Percentiles rank a stretch among this genome's conserved stretches.
These are phyloP conservation scores for Talaromyces sp. DNA, from an alignment of 2,329 filamentous ascomycete genomes.

Conservation along the genomic window DNA sequence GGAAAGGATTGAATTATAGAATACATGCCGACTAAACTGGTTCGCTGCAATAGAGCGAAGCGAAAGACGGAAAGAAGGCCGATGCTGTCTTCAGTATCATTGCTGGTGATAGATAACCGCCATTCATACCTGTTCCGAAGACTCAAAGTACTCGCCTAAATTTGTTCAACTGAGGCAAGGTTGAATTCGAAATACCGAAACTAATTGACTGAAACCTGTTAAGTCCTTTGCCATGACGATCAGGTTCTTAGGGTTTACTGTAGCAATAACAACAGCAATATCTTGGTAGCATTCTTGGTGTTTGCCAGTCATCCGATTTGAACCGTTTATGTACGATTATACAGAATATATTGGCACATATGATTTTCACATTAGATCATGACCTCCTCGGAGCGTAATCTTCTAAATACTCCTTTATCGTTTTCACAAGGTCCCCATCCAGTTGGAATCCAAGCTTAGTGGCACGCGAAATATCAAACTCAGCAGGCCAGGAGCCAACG, in stretches of 20 bases:
- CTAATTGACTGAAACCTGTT: background rate
- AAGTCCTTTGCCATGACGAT: background rate
- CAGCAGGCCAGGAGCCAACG: slow-evolving; percentile 9
- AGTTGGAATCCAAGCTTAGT: slow-evolving; percentile 7
- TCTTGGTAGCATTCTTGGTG: no score
- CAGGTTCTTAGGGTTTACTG: background rate
- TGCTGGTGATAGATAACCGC: background rate
- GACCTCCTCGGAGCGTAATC: background rate
- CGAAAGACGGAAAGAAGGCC: background rate
- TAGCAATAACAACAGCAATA: no score
- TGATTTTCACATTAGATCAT: background rate
- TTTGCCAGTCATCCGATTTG: background rate
- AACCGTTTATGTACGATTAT: background rate
- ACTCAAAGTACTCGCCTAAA: no score
- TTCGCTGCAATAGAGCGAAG: background rate
- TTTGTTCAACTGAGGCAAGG: background rate
- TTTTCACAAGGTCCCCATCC: background rate
- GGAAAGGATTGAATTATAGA: background rate
- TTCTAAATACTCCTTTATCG: slow-evolving; percentile 8
- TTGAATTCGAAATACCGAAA: no score
- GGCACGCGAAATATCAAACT: slow-evolving; percentile 10
- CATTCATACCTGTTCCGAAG: background rate
- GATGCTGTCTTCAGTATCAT: background rate
- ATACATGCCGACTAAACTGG: background rate
- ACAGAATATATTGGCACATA: background rate